phyloP scores from a whole-genome alignment of 257 asterid genomes.

The Verbascum thapsus region DNA sequence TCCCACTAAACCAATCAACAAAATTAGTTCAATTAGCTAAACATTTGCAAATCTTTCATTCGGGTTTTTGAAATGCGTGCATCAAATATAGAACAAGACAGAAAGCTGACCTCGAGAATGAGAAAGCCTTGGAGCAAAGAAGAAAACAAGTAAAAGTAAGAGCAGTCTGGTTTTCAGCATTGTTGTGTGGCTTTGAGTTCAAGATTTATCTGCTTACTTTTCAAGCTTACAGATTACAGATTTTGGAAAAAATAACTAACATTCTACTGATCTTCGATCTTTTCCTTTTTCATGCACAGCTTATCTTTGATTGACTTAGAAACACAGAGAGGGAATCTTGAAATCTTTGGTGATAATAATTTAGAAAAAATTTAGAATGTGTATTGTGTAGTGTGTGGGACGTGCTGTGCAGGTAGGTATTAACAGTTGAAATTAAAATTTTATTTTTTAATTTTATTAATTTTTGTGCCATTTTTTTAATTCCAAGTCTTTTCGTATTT shows the following conservation, averaged over 20 bases:
- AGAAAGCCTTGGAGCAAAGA: slow-evolving; percentile 42
- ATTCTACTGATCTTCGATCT: slow-evolving; percentile 29
- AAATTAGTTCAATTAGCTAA: slow-evolving; percentile 19
- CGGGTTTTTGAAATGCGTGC: too few relatives aligned
- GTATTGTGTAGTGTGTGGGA: slow-evolving; percentile 35
- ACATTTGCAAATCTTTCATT: neutral
- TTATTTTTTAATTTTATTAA: slow-evolving; percentile 17
- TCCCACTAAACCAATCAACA: slow-evolving; percentile 22
- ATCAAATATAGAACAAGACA: too few relatives aligned
- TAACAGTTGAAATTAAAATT: slow-evolving; percentile 35
- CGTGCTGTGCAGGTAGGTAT: slow-evolving; percentile 48
- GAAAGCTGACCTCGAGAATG: slow-evolving; percentile 43
- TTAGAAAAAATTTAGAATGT: too few relatives aligned
- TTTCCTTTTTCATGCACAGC: slow-evolving; percentile 5
- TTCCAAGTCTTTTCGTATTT: slow-evolving; percentile 20
- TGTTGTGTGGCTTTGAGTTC: slow-evolving; percentile 29
- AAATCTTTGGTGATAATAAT: too few relatives aligned
- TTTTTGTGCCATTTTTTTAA: slow-evolving; percentile 2
- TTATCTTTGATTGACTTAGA: slow-evolving; percentile 31
- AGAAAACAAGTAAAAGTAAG: slow-evolving; percentile 37
- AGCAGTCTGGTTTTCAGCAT: slow-evolving; percentile 44
- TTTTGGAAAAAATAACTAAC: slow-evolving; percentile 10
- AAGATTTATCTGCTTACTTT: neutral
- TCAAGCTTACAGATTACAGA: slow-evolving; percentile 1
- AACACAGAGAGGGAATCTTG: slow-evolving; percentile 22